These are phyloP conservation scores for Cicer arietinum DNA, from an alignment of 306 rosid genomes.

Conservation along the genomic window DNA sequence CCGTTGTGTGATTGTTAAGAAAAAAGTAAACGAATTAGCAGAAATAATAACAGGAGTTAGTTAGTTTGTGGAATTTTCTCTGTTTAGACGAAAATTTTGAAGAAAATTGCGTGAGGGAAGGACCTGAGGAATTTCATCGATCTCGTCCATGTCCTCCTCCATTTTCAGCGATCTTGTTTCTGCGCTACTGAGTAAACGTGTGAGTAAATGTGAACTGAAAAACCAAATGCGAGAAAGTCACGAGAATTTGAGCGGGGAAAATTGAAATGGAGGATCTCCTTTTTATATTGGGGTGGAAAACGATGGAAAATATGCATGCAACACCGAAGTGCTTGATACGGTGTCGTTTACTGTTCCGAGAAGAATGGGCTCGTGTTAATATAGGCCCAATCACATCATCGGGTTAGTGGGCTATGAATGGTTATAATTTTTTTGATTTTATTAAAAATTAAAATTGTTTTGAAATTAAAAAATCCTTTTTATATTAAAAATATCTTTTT, in stretches of 20 bases:
- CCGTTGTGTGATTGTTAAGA: not conserved
- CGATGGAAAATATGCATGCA: not conserved
- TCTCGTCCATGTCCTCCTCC: constrained; percentile 93
- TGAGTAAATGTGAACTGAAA: constrained; percentile 23
- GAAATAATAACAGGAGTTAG: not conserved
- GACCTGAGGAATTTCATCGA: constrained; percentile 87
- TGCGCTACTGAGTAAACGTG: not conserved
- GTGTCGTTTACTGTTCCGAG: not conserved
- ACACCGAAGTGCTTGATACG: not conserved
- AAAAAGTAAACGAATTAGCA: not conserved
- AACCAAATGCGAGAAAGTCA: not conserved
- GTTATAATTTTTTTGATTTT: too few relatives aligned
- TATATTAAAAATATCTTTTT: too few relatives aligned
- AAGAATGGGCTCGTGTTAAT: not conserved
- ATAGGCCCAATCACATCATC: too few relatives aligned
- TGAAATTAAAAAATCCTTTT: too few relatives aligned
- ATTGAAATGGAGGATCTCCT: not conserved
- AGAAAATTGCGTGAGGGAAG: constrained; percentile 26
- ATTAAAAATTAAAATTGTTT: too few relatives aligned
- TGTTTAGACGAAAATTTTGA: not conserved
- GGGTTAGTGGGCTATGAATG: too few relatives aligned
- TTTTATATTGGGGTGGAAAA: constrained; percentile 35
- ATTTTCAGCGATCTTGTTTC: constrained; percentile 49
- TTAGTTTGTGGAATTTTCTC: not conserved
- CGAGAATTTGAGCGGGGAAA: constrained; percentile 33